Evolutionary conservation across 176 grass and related monocot species (phyloP), one percentile per base, ranked within the genome.

Genomic region (Saccharum officinarum): DNA sequence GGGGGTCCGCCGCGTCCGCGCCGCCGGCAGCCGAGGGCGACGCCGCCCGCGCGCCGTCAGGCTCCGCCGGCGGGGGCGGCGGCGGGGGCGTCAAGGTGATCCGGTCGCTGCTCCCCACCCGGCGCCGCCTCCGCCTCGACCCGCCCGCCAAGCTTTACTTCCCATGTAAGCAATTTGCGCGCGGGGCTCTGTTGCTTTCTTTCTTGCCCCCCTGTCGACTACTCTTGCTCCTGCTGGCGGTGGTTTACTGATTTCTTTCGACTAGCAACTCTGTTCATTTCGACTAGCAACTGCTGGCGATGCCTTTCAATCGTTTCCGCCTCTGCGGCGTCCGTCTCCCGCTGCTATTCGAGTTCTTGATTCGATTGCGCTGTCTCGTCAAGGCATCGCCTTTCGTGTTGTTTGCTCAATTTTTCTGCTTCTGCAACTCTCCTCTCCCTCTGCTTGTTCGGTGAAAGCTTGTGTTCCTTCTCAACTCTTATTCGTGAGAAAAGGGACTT

Each of bases 61-160:
- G 71, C 4, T 22, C 68, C 62, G 23, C 46, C 57, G 63, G 25
- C 1, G 82, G 46, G 57, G 76, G 75, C 11, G 42, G 82, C 23
- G 14, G 46, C 15, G 64, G 49, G 0, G 85, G 90, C 20, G 84
- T 75, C 60, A 83, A 82, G 30, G 90, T 87, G 28, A 91, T 95
- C 38, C 85, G 92, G 15, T 99, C 97, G n/a, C 77, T 99, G 47
- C 65, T 99, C 14, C 97, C 97, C 71, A 87, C 83, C n/a, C 63
- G 94, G 10, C 92, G 97, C 71, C 97, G 93, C 28, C 97, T 99
- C 12, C 90, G 97, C 38, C 93, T 99, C 39, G 97, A 99, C 84
- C 97, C 97, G 67, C 1, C 92, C 11, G 42, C 81, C 79, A 99
- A 96, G 87, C 97, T 99, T 30, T 99, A 92, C 90, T 99, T 99